Percentiles rank a stretch among this genome's conserved stretches.
Conservation (phyloP, 2,329 filamentous ascomycete genomes). For the Hirsutella minnesotensis region DNA sequence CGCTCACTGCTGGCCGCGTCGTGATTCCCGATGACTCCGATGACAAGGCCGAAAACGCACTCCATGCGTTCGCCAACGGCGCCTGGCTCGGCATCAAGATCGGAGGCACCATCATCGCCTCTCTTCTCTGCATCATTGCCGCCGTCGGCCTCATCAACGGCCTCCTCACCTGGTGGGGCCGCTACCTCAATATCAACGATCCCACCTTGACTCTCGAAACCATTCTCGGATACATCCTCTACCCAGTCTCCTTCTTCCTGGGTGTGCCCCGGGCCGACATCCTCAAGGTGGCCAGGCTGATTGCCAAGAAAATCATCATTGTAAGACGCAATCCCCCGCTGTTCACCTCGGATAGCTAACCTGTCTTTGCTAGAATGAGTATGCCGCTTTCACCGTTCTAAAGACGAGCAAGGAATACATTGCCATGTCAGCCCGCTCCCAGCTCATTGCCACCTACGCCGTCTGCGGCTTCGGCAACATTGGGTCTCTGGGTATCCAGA, state of each 20-base stretch:
- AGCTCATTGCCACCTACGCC: constrained; percentile 75
- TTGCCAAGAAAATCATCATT: constrained; percentile 75
- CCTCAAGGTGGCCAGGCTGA: constrained; percentile 63
- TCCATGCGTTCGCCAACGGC: constrained; percentile 78
- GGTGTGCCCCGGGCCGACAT: constrained; percentile 59
- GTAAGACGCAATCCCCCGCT: constrained; percentile 28
- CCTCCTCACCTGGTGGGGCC: constrained; percentile 73
- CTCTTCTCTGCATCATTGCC: constrained; percentile 74
- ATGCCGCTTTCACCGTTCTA: constrained; percentile 56
- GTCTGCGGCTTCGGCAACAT: constrained; percentile 80
- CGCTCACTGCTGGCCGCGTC: constrained; percentile 69
- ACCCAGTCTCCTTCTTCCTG: constrained; percentile 69
- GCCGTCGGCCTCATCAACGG: constrained; percentile 64
- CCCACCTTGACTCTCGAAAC: constrained; percentile 60
- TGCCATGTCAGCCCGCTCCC: constrained; percentile 54
- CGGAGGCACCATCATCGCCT: constrained; percentile 68
- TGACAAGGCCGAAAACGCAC: constrained; percentile 61
- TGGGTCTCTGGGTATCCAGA: constrained; percentile 77
- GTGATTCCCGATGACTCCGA: constrained; percentile 72
- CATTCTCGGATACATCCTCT: constrained; percentile 67
- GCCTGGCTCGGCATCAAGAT: constrained; percentile 82
- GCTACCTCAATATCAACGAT: constrained; percentile 60
- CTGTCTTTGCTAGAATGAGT: constrained; percentile 64
- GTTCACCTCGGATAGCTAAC: no score
- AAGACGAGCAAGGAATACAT: constrained; percentile 42